A percentile compares a stretch with the other conserved stretches of the same genome.
phyloP scores from a whole-genome alignment of 768 basidiomycete genomes.

The Floccularia luteovirens region DNA sequence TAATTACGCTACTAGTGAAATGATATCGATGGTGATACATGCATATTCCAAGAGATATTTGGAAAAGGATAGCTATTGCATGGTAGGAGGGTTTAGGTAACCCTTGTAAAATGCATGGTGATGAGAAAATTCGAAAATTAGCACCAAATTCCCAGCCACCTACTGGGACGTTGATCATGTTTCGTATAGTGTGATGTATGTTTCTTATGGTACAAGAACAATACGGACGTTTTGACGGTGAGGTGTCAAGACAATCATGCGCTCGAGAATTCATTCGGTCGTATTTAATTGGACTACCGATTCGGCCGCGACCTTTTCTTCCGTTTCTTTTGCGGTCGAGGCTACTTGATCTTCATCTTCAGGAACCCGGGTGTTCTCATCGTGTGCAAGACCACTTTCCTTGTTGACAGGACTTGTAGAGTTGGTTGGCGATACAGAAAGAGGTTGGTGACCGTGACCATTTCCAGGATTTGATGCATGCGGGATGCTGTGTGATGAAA shows the following conservation, averaged over 20 bases:
- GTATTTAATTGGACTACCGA: background rate
- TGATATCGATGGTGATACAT: constrained; percentile 22
- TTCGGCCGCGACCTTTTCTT: background rate
- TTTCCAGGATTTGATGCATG: constrained; percentile 71
- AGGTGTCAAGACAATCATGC: background rate
- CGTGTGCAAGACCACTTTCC: constrained; percentile 46
- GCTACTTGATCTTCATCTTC: constrained; percentile 14
- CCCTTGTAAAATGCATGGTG: constrained; percentile 13
- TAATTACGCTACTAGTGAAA: no score
- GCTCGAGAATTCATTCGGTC: background rate
- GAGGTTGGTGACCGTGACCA: constrained; percentile 41
- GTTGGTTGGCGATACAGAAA: constrained; percentile 74
- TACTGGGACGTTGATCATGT: constrained; percentile 3
- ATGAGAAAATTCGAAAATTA: constrained; percentile 1
- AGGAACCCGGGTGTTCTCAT: constrained; percentile 23
- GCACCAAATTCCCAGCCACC: constrained; percentile 1
- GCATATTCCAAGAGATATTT: constrained; percentile 28
- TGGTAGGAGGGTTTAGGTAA: constrained; percentile 7
- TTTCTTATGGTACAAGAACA: background rate
- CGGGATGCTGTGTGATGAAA: constrained; percentile 58
- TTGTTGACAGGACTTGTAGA: constrained; percentile 56
- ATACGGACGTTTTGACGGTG: background rate
- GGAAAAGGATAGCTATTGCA: constrained; percentile 23
- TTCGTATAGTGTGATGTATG: constrained; percentile 2
- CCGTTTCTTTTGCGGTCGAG: constrained; percentile 1